A percentile compares a stretch with the other conserved stretches of the same genome.
These are phyloP conservation scores for Erodium moschatum DNA, from an alignment of 441 rosid species.

Conservation along the genomic window DNA sequence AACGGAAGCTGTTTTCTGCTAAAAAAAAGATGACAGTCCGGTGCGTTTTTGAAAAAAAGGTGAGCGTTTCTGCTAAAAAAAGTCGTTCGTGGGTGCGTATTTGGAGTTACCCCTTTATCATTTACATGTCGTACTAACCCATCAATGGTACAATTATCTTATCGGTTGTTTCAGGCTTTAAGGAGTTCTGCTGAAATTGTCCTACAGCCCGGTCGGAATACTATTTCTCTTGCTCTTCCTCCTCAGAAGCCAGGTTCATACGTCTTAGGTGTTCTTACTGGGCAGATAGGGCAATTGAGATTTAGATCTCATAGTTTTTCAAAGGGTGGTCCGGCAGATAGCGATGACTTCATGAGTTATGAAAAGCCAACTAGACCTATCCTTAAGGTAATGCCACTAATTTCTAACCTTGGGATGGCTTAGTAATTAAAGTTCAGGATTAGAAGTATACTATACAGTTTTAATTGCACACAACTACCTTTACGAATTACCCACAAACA, in stretches of 20 bases:
- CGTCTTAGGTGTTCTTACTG: slow-evolving; percentile 90
- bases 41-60: too few relatives aligned
- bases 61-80: too few relatives aligned
- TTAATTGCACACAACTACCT: too few relatives aligned
- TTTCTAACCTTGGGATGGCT: not conserved
- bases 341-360: slow-evolving; percentile 94
- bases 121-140: slow-evolving; percentile 7
- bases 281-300: slow-evolving; percentile 86
- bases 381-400: slow-evolving; percentile 49
- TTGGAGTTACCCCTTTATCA: too few relatives aligned
- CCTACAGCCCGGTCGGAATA: slow-evolving; percentile 67
- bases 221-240: slow-evolving; percentile 60
- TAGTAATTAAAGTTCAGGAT: not conserved
- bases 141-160: slow-evolving; percentile 13
- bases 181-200: slow-evolving; percentile 65
- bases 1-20: too few relatives aligned
- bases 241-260: slow-evolving; percentile 95
- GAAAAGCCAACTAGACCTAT: slow-evolving; percentile 93
- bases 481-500: too few relatives aligned
- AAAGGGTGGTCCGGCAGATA: slow-evolving; percentile 91
- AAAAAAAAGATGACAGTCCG: too few relatives aligned
- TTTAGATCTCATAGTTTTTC: slow-evolving; percentile 96
- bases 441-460: not conserved
- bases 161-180: slow-evolving; percentile 56
- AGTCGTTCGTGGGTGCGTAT: too few relatives aligned